Evolutionary conservation across 306 rosid genomes (phyloP), one percentile per base, ranked within the genome.

Genomic region (Castanospermum australe): DNA sequence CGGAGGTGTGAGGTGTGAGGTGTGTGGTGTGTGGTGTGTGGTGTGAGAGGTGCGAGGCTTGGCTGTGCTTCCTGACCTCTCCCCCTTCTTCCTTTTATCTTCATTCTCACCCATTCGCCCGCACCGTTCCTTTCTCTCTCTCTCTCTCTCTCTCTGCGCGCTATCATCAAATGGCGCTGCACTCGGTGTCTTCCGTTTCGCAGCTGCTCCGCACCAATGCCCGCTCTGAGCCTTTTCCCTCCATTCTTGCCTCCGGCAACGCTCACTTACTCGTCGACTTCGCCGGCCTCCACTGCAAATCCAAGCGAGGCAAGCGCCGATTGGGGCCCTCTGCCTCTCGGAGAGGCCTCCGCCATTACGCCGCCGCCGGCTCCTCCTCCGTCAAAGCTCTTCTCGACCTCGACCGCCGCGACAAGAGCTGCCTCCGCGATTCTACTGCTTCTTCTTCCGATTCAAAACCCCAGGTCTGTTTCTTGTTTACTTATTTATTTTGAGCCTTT

Each of bases 101-200:
- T 81, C 82, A 73, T 67, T 52, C 71, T 32, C 60, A 69, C 69
- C 63, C 86, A 61, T 47, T 64, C 77, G n/a, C n/a, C n/a, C n/a
- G n/a, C 74, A 66, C 70, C 2, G 18, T 32, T 22, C 44, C 61
- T 30, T 42, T 30, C 83, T 30, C 73, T 4, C 87, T 14, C 51
- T 20, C 82, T 73, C 73, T 21, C 78, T 80, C 18, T 55, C 73
- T 32, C 69, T 71, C 18, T 60, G 32, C 32, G 32, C 32, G 3
- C 60, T 47, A 2, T 0, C 57, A 12, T 28, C n/a, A n/a, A n/a
- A 94, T 94, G 99, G 99, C 97, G 81, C 68, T 90, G 59, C 90
- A 88, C 74, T 70, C 94, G 5, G 83, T 87, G 71, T 75, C 88
- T 35, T 85, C 92, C 54, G 28, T 89, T 56, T 52, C 92, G 48